Evolutionary conservation across 108 stramenopile genomes (phyloP).

Genomic region (Hondaea fermentalgiana): DNA sequence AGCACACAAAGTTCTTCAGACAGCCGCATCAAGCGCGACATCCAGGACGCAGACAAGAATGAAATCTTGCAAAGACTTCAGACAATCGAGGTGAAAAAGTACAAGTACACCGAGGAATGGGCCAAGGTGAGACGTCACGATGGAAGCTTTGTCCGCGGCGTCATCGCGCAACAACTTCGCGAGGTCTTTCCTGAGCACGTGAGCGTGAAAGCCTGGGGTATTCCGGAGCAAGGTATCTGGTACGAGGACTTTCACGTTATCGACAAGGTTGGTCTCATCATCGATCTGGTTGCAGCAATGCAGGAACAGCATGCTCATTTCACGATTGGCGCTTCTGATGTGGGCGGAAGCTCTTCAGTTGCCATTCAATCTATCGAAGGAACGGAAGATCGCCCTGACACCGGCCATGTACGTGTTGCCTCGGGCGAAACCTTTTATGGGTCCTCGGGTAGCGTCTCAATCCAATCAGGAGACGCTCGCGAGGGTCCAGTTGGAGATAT

Average conservation of each 20-base stretch:
- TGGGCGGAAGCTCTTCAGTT: neutral
- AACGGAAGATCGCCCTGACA: neutral
- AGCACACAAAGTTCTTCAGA: conserved; percentile 51
- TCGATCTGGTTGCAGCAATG: conserved; percentile 37
- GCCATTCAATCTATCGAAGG: neutral
- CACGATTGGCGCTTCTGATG: neutral
- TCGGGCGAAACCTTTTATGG: neutral
- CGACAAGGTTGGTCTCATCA: conserved; percentile 34
- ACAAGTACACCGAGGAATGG: conserved; percentile 66
- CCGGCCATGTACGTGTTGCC: neutral
- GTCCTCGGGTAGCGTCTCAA: neutral
- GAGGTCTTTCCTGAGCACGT: conserved; percentile 68
- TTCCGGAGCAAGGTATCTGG: neutral
- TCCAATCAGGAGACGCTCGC: neutral
- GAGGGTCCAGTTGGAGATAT: neutral
- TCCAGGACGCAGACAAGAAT: conserved; percentile 48
- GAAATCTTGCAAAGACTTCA: conserved; percentile 59
- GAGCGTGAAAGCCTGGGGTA: conserved; percentile 27
- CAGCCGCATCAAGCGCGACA: conserved; percentile 56
- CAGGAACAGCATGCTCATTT: conserved; percentile 22
- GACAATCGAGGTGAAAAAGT: conserved; percentile 50
- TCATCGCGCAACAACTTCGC: conserved; percentile 64
- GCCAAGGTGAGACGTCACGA: conserved; percentile 33
- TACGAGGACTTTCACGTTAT: conserved; percentile 41
- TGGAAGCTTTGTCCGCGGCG: conserved; percentile 52